Evolutionary conservation across 2,329 filamentous ascomycete genomes (phyloP), one percentile per base, ranked within the genome.

Genomic region (Ramularia endophylla): DNA sequence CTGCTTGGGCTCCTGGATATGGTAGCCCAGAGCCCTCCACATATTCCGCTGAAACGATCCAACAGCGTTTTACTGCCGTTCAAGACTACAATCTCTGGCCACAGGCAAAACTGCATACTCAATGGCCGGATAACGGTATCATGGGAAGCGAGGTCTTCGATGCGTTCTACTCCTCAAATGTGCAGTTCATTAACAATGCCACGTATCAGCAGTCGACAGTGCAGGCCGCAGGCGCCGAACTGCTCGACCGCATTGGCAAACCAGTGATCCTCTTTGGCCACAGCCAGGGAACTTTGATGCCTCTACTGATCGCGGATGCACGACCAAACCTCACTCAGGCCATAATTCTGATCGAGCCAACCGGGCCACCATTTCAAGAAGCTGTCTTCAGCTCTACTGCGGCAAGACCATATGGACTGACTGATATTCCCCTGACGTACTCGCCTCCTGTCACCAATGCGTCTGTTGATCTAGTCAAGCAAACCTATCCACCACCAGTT

Each of bases 331-430:
- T 72, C 0, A 69, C 78, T 2, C 66, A 66, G 15, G 69, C 61
- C 0, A 66, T 78, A 15, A 57, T 80, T 1, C 64, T 68, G 1
- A 46, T 80, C 9, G 77, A 80, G 50, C 75, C 75, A 0, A 55
- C 62, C 3, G 75, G 75, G 0, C 75, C 75, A 1, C 75, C 74
- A 0, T 77, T 72, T 49, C 36, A 51, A 28, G 48, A 31, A 8
- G 16, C 35, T 15, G 44, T 44, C 15, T 50, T 49, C 35, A 39
- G 22, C 37, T 38, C 32, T 20, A 36, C 30, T 7, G 16, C 39
- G 11, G 42, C 55, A 3, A 48, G 59, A 5, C 25, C 52, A 0
- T 68, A 50, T 22, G 65, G 65, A 3, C 31, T 68, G 4, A 64
- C 63, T 0, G 48, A 58, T 18, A 42, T 62, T 3, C 53, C 54